Evolutionary conservation across 768 basidiomycete genomes (phyloP), one percentile per base, ranked within the genome.

Genomic region (Asterophora lycoperdoides): DNA sequence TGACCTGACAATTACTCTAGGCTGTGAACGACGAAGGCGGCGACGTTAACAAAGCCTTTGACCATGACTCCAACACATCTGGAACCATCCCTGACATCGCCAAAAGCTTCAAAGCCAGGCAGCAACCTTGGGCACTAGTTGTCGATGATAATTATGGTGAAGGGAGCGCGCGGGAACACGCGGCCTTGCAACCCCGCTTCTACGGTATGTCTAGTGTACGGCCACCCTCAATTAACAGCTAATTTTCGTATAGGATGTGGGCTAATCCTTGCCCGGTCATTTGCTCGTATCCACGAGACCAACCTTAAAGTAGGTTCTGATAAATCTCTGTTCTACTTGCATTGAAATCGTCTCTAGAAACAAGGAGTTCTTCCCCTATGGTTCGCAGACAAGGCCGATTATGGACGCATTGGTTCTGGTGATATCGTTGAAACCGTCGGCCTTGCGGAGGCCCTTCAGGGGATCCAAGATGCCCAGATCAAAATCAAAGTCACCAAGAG

Each of bases 131-230:
- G 93, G 86, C 93, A 49, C 66, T 97, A 39, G 70, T 99, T 29
- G 95, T 97, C 1, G 94, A 96, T 60, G 94, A 98, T 8, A 96
- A 95, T 63, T 95, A 97, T 63, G 96, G 96, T 2, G 96, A 99
- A 66, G 96, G 96, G 23, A 94, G 91, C 58, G 96, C 96, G 7
- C 81, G 96, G 47, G 96, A 99, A 68, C 96, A 99, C 65, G 96
- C 96, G 30, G 93, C 96, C 17, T 75, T 99, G 29, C 95, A 98
- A 63, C 96, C 96, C 19, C 81, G 96, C 15, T 96, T 93, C 71
- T 93, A 91, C 56, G 91, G 89, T 84, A 58, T 37, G 68, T 56
- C 17, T 36, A 48, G 1, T 41, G 44, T 13, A 33, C 26, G 23
- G 23, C 10, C 32, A 20, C 30, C n/a, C 15, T 33, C 23, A 17